Base-by-base conservation (phyloP, 441 rosid genomes). In the Populus tomentosa region DNA sequence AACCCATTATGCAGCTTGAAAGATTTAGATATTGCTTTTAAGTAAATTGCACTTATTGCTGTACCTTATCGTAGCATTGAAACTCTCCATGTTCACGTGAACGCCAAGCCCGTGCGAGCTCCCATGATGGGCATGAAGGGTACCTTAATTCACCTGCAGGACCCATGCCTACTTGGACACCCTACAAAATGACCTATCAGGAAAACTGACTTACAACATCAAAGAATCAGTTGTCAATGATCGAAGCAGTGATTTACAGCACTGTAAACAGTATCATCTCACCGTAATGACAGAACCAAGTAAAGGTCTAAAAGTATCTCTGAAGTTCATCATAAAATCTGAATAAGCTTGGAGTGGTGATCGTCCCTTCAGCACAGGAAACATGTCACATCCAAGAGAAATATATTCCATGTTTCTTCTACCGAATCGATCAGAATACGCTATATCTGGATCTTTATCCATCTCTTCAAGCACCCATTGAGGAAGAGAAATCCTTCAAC, bases 131-230 rank as follows among this genome's bases (percentile, higher is more conserved):
- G 70, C 81, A 82, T 18, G 84, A 86, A 82, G 91, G 91, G 72
- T 88, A 88, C 72, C 86, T 83, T 50, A 88, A 76, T 79, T 88
- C 91, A 81, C 91, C 91, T 50, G 86, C 85, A 77, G 91, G 89
- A 78, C 91, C 90, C 86, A 88, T 84, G 50, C 91, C 90, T 24
- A 88, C 82, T 81, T 86, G 91, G 46, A 88, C 71, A 72, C 88
- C 91, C 89, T 88, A 62, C 24, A 79, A 68, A 65, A 16, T 23
- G 35, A 76, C 28, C 28, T 26, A 67, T 16, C 13, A 69, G 38
- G 24, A 72, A 79, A 75, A 79, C 24, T 65, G 7, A 62, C 35
- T 67, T 66, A 32, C 68, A 16, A 26, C 46, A 62, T 65, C 73
- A 70, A 63, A 32, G 3, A 38, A 69, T 59, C 53, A 30, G 67